phyloP scores from a whole-genome alignment of 352 stramenopile genomes.

The Hyaloperonospora arabidopsidis region DNA sequence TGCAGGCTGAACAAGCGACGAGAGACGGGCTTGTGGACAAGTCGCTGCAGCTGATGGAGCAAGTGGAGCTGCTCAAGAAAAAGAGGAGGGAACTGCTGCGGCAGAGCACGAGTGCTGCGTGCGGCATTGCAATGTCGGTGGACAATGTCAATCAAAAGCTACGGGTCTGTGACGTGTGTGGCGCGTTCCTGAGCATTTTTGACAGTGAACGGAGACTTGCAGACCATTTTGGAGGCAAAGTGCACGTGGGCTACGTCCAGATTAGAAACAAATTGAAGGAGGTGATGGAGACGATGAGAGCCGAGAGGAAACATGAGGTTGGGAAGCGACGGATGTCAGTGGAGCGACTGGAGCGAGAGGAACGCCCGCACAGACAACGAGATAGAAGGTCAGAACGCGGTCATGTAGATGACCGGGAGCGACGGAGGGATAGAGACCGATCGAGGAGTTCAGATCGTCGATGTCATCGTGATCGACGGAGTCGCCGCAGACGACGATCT shows the following conservation, averaged over 20 bases:
- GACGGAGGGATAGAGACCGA: constrained; percentile 8
- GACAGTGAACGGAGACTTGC: constrained; percentile 85
- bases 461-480: constrained; percentile 5
- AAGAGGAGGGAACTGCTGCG: constrained; percentile 20
- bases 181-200: constrained; percentile 88
- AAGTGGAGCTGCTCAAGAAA: constrained; percentile 53
- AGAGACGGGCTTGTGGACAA: constrained; percentile 51
- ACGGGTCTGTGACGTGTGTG: constrained; percentile 87
- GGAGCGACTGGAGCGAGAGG: constrained; percentile 2
- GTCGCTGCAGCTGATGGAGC: constrained; percentile 52
- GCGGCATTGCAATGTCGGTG: neutral
- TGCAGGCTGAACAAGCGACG: constrained; percentile 50
- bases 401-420: constrained; percentile 7
- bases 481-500: constrained; percentile 24
- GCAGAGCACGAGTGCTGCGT: constrained; percentile 4
- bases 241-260: constrained; percentile 86
- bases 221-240: constrained; percentile 88
- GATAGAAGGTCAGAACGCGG: neutral
- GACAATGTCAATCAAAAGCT: constrained; percentile 71
- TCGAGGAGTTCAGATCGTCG: constrained; percentile 21
- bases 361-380: constrained; percentile 3
- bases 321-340: neutral
- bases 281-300: constrained; percentile 29
- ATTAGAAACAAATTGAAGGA: constrained; percentile 82
- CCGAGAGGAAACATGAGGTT: constrained; percentile 1